Base-by-base conservation (phyloP, 2,329 filamentous ascomycete species). In the Penicillium thymicola region DNA sequence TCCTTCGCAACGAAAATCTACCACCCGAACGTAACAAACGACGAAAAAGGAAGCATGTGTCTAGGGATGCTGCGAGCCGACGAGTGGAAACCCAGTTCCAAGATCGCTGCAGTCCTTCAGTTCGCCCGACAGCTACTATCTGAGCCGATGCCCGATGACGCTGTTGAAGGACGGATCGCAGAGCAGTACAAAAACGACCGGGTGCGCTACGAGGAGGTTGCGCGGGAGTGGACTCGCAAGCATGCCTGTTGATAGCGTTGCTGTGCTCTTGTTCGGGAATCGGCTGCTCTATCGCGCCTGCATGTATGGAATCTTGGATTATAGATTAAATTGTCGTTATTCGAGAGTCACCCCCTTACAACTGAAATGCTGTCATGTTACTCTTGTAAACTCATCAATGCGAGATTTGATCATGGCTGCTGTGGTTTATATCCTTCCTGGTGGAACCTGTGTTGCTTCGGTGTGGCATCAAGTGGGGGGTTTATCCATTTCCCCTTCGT, bases 1-100 rank as follows among this genome's bases (percentile, higher is more conserved):
- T 85, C 82, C 70, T 96, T 96, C 82, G 78, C 81, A 63, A 96
- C 92, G 50, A 93, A 92, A 77, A 89, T 96, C 80, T 97, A 96
- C 83, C 92, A 97, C 79, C 92, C 92, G 43, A 97, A 97, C 77
- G 85, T 97, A 58, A 91, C 88, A 70, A 94, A 96, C 81, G 92
- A 96, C 75, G 83, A 84, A 70, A 84, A 86, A 64, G 92, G 92
- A 60, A 88, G 83, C 76, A 90, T 97, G 85, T 97, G 92, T 76
- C 81, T 97, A 43, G 86, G 85, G 58, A 84, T 92, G 75, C 85
- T 97, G 65, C 90, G 92, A 72, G 75, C 88, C 30, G 91, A 96
- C 68, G 87, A 90, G 76, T 97, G 92, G 92, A 97, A 96, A 81
- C 92, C 92, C 18, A 87, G 87, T 59, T 89, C 88, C 68, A 89